Base-by-base conservation (phyloP, 2,329 filamentous ascomycete species). In the Acrocalymma vagum region DNA sequence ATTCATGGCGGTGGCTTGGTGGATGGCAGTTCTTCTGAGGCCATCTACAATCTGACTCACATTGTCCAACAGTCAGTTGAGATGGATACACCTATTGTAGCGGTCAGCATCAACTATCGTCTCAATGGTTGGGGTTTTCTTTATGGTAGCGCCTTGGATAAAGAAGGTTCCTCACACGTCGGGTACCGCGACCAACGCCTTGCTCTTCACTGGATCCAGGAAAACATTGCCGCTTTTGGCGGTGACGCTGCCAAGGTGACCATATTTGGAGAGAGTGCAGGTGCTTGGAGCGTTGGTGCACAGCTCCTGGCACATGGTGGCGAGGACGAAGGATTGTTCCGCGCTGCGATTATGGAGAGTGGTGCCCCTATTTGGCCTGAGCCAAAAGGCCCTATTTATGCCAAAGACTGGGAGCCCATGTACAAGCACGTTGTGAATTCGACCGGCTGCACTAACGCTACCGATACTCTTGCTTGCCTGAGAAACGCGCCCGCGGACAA, bases 121-220 rank as follows among this genome's bases (percentile, higher is more conserved):
- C 15, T 48, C 3, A 22, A 13, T n/a, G 39, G 24, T n/a, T 43
- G 13, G 18, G 44, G 35, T 8, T 39, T 78, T 39, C 53, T 78
- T 3, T 66, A 70, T 0, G 65, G 72, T 0, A 35, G 29, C 3
- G 25, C 11, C 6, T 9, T 31, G 13, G 24, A 18, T 6, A 7
- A 39, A 11, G 11, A 22, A 13, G 53, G 51, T 9, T 55, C 42
- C 5, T 47, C 71, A 35, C 82, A 82, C 45, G 51, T 73, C 9
- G 72, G 69, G 3, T 55, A 73, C 1, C 29, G 60, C 18, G 72
- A 74, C 45, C 72, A 74, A 40, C 56, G 70, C 14, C 48, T 71
- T 7, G 72, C 70, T 2, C 38, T 74, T 16, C 64, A 67, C 17
- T 74, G 70, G 69, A 42, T 74, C 4, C 51, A 59, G 23, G 57